phyloP scores from a whole-genome alignment of 2,329 filamentous ascomycete species.

The Metarhizium sp. region DNA sequence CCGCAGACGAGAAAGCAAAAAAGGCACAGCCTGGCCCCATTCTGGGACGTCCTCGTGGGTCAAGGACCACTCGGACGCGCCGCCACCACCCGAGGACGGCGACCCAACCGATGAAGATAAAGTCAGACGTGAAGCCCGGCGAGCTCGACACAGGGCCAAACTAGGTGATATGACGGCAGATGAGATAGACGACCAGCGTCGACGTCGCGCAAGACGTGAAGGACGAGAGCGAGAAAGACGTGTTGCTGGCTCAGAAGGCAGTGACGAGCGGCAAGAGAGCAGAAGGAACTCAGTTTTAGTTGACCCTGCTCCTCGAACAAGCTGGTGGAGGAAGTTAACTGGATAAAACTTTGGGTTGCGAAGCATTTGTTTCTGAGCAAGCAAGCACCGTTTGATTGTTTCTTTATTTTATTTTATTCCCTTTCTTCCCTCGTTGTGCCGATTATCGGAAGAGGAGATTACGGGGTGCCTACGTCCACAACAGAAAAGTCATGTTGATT shows the following conservation, averaged over 20 bases:
- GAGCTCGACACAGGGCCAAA: constrained; percentile 34
- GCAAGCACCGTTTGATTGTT: neutral
- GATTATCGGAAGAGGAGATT: neutral
- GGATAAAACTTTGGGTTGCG: constrained; percentile 17
- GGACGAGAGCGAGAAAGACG: constrained; percentile 23
- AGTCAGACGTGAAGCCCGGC: constrained; percentile 38
- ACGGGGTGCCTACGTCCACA: neutral
- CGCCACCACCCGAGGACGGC: constrained; percentile 41
- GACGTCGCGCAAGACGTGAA: constrained; percentile 34
- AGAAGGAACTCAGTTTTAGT: constrained; percentile 31
- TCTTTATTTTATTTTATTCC: neutral
- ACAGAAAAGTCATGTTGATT: neutral
- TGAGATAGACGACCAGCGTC: constrained; percentile 33
- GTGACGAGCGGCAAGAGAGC: constrained; percentile 33
- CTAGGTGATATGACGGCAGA: constrained; percentile 32
- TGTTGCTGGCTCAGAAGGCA: constrained; percentile 28
- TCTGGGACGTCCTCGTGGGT: constrained; percentile 58
- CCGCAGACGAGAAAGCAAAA: constrained; percentile 25
- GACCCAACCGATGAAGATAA: constrained; percentile 35
- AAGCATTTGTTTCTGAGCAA: constrained; percentile 2
- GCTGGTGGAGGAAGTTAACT: constrained; percentile 51
- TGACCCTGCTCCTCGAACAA: constrained; percentile 41
- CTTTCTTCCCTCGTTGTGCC: neutral
- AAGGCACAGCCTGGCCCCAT: constrained; percentile 44
- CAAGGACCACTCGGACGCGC: constrained; percentile 53